These are phyloP conservation scores for Ustilago tritici DNA, from an alignment of 1,284 basidiomycete genomes.

Conservation along the genomic window DNA sequence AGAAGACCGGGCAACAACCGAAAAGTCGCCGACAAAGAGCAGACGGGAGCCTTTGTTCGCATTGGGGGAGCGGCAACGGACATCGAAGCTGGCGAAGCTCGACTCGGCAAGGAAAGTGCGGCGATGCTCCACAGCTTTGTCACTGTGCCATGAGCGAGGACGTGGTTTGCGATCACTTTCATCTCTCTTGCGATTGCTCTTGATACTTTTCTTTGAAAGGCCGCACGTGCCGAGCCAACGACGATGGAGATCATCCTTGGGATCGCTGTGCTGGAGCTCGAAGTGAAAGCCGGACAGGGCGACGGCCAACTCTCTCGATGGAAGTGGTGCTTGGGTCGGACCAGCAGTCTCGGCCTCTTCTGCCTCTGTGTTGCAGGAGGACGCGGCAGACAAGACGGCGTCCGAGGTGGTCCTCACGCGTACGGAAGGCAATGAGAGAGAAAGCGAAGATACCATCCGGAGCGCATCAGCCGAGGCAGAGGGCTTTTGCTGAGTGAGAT, in stretches of 20 bases:
- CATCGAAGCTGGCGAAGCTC: slow-evolving; percentile 41
- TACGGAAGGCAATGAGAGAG: slow-evolving; percentile 41
- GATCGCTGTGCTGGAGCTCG: slow-evolving; percentile 54
- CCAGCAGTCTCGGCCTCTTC: neutral
- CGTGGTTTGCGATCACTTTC: neutral
- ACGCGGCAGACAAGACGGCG: slow-evolving; percentile 19
- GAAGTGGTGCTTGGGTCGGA: slow-evolving; percentile 2
- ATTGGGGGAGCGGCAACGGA: slow-evolving; percentile 25
- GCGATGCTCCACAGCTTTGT: slow-evolving; percentile 51
- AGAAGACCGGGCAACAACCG: slow-evolving; percentile 38
- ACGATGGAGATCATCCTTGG: slow-evolving; percentile 55
- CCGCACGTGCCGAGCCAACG: slow-evolving; percentile 67
- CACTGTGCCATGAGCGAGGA: neutral
- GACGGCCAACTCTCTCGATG: slow-evolving; percentile 25
- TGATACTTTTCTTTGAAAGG: slow-evolving; percentile 6
- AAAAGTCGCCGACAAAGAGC: slow-evolving; percentile 42
- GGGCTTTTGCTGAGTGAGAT: slow-evolving; percentile 34
- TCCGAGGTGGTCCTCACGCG: slow-evolving; percentile 36
- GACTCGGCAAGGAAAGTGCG: slow-evolving; percentile 54
- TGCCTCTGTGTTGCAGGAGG: neutral
- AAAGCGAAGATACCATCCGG: slow-evolving; percentile 23
- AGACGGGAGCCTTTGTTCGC: slow-evolving; percentile 21
- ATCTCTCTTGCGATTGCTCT: neutral
- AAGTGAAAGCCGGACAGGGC: slow-evolving; percentile 46
- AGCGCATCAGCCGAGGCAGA: slow-evolving; percentile 28